Evolutionary conservation across 768 basidiomycete species (phyloP).

Genomic region (Ramaria rubella): DNA sequence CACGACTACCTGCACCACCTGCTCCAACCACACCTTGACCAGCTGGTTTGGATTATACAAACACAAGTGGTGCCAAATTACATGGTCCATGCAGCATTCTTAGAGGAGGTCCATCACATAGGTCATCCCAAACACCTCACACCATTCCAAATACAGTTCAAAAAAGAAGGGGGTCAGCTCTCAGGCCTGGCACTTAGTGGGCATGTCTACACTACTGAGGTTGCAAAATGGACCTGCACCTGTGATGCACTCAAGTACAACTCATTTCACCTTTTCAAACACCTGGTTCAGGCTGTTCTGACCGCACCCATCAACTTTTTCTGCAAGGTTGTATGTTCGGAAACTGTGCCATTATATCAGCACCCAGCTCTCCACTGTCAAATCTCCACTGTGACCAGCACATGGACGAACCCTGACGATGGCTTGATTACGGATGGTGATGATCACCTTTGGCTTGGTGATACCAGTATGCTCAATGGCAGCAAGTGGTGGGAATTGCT

Average conservation of each 20-base stretch:
- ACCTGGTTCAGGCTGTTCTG: slow-evolving; percentile 26
- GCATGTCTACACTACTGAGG: slow-evolving; percentile 17
- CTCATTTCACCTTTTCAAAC: slow-evolving; percentile 26
- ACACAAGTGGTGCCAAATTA: slow-evolving; percentile 22
- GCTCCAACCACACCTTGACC: slow-evolving; percentile 25
- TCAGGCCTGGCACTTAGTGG: slow-evolving; percentile 4
- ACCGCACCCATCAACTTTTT: slow-evolving; percentile 16
- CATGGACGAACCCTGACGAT: neutral
- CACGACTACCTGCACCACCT: slow-evolving; percentile 24
- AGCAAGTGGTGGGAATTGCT: no score
- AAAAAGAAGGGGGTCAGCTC: slow-evolving; percentile 18
- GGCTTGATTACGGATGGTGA: no score
- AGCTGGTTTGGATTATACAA: slow-evolving; percentile 28
- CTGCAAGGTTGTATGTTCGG: slow-evolving; percentile 16
- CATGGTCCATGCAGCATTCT: slow-evolving; percentile 11
- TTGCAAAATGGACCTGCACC: slow-evolving; percentile 23
- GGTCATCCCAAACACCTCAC: slow-evolving; percentile 21
- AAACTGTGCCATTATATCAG: slow-evolving; percentile 19
- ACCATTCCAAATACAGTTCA: slow-evolving; percentile 23
- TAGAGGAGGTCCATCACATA: slow-evolving; percentile 14
- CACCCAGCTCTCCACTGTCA: slow-evolving; percentile 12
- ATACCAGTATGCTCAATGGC: slow-evolving; percentile 10
- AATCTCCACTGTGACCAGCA: neutral
- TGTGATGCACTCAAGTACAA: slow-evolving; percentile 27
- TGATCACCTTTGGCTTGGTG: slow-evolving; percentile 19